A percentile compares a stretch with the other conserved stretches of the same genome.
These are phyloP conservation scores for Ogataea ramenticola DNA, from an alignment of 805 yeast genomes.

Conservation along the genomic window DNA sequence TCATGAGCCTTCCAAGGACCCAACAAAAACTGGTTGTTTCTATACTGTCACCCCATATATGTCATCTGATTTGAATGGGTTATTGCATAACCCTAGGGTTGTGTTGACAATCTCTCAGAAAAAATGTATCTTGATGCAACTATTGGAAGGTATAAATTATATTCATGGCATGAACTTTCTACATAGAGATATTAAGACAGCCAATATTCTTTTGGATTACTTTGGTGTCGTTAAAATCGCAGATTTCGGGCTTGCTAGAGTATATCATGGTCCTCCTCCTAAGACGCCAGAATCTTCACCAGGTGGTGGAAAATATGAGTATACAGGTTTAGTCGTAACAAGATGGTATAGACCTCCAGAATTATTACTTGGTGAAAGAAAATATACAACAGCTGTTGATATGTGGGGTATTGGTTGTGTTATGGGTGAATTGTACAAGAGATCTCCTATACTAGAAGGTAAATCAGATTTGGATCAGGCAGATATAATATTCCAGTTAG, in stretches of 20 bases:
- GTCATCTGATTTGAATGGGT: slow-evolving; percentile 86
- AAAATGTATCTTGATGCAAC: slow-evolving; percentile 75
- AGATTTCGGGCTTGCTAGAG: slow-evolving; percentile 90
- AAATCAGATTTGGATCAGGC: slow-evolving; percentile 84
- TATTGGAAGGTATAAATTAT: slow-evolving; percentile 73
- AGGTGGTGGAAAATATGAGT: slow-evolving; percentile 47
- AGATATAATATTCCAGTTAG: slow-evolving; percentile 64
- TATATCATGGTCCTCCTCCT: slow-evolving; percentile 32
- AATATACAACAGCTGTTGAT: slow-evolving; percentile 91
- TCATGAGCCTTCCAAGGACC: slow-evolving; percentile 34
- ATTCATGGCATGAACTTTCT: slow-evolving; percentile 56
- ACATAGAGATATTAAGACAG: slow-evolving; percentile 94
- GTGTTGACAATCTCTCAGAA: slow-evolving; percentile 56
- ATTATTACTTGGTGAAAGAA: slow-evolving; percentile 73
- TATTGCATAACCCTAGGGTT: slow-evolving; percentile 73
- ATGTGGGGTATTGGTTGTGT: slow-evolving; percentile 98
- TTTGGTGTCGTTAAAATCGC: slow-evolving; percentile 82
- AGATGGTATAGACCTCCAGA: slow-evolving; percentile 98
- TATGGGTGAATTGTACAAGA: slow-evolving; percentile 80
- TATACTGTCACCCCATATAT: slow-evolving; percentile 91
- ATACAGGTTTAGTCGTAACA: slow-evolving; percentile 76
- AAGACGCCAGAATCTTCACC: slow-evolving; percentile 24
- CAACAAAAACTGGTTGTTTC: slow-evolving; percentile 33
- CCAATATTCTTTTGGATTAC: slow-evolving; percentile 79
- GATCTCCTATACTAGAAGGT: slow-evolving; percentile 81